A percentile compares a stretch with the other conserved stretches of the same genome.
Evolutionary conservation across 2,329 filamentous ascomycete genomes (phyloP).

Genomic region (Mycocentrospora acerina): DNA sequence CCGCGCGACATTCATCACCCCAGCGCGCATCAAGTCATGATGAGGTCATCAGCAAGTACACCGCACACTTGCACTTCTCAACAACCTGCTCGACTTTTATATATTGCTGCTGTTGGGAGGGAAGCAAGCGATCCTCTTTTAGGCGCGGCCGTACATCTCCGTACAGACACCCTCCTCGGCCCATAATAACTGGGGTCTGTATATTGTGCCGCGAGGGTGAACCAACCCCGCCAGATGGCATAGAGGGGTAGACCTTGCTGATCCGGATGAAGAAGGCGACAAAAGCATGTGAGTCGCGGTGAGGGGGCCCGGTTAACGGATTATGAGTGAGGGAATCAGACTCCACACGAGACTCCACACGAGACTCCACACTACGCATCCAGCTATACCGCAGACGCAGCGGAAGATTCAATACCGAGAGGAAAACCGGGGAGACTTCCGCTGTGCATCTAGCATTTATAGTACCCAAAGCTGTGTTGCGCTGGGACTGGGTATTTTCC

Average conservation of each 20-base stretch:
- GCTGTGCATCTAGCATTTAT: too few relatives aligned
- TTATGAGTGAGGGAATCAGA: not conserved
- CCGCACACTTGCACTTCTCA: too few relatives aligned
- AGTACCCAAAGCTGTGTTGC: too few relatives aligned
- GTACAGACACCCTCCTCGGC: slow-evolving; percentile 22
- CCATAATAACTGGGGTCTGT: slow-evolving; percentile 17
- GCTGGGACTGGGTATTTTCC: too few relatives aligned
- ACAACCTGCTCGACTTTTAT: too few relatives aligned
- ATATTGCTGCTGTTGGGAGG: too few relatives aligned
- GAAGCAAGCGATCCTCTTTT: slow-evolving; percentile 6
- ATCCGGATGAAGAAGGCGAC: slow-evolving; percentile 34
- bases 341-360: not conserved
- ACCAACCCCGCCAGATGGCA: slow-evolving; percentile 31
- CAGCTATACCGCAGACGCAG: too few relatives aligned
- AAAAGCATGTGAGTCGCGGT: slow-evolving; percentile 16
- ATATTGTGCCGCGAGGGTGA: slow-evolving; percentile 23
- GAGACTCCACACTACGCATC: not conserved
- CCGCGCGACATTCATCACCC: slow-evolving; percentile 13
- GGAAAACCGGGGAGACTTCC: too few relatives aligned
- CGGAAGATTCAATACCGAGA: too few relatives aligned
- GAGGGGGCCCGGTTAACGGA: slow-evolving; percentile 15
- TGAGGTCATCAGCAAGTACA: slow-evolving; percentile 1
- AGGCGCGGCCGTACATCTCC: slow-evolving; percentile 25
- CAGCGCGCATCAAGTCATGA: slow-evolving; percentile 10
- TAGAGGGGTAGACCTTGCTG: slow-evolving; percentile 15